Evolutionary conservation across 768 basidiomycete species (phyloP).

Genomic region (Russula sp.): DNA sequence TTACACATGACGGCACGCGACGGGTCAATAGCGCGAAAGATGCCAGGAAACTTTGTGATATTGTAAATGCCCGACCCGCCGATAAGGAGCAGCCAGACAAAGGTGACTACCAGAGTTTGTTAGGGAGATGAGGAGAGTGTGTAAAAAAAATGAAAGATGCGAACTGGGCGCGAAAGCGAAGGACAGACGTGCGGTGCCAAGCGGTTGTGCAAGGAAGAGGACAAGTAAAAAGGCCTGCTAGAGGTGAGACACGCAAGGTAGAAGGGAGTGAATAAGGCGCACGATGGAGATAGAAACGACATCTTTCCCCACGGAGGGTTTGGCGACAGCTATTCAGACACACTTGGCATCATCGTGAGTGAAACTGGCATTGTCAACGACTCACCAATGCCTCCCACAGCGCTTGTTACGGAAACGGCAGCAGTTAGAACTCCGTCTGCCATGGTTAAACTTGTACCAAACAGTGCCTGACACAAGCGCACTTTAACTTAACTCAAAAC

Average conservation of each 20-base stretch:
- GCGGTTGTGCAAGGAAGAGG: slow-evolving; percentile 57
- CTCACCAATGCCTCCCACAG: slow-evolving; percentile 56
- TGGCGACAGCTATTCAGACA: slow-evolving; percentile 46
- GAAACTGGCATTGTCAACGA: not conserved
- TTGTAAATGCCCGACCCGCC: slow-evolving; percentile 57
- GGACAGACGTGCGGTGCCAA: slow-evolving; percentile 55
- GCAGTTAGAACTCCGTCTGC: slow-evolving; percentile 68
- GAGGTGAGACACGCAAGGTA: not conserved
- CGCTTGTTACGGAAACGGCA: slow-evolving; percentile 65
- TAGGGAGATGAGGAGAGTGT: not conserved
- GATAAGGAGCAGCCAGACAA: slow-evolving; percentile 55
- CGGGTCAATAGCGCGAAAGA: slow-evolving; percentile 66
- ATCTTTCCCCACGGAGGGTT: slow-evolving; percentile 44
- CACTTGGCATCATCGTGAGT: not conserved
- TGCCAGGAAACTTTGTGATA: slow-evolving; percentile 50
- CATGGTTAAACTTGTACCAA: slow-evolving; percentile 65
- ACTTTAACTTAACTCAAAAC: not conserved
- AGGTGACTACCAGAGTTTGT: slow-evolving; percentile 42
- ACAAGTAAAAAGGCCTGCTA: slow-evolving; percentile 50
- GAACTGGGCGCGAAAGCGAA: slow-evolving; percentile 54
- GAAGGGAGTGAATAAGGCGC: slow-evolving; percentile 26
- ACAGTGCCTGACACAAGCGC: slow-evolving; percentile 46
- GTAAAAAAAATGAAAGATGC: slow-evolving; percentile 22
- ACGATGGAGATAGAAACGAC: slow-evolving; percentile 62
- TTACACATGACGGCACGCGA: slow-evolving; percentile 60